Evolutionary conservation across 331 rosid genomes (phyloP), one percentile per base, ranked within the genome.

Genomic region (Cydonia oblonga): DNA sequence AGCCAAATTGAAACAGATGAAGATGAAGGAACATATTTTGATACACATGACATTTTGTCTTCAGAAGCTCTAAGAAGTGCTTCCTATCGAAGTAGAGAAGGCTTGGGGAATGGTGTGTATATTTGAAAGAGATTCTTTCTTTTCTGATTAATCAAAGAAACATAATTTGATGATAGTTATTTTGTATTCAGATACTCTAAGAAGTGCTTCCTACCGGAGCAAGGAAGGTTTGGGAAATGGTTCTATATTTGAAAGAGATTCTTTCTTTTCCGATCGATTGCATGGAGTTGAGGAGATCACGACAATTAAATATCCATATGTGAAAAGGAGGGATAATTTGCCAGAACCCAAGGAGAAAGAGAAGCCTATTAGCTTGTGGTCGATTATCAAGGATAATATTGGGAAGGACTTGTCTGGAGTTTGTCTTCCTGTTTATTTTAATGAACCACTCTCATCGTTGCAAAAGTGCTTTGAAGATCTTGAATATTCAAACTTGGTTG

Each of bases 331-430:
- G 83, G 96, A 93, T 78, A 84, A 81, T 77, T 84, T 93, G 70
- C 98, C 98, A 51, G 97, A 91, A 80, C 98, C 96, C 40, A 93
- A 87, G 77, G 98, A 93, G 80, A 93, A 89, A 78, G 98, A 93
- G 68, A 93, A 78, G 79, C 97, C 92, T 15, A 77, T 89, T 68
- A 96, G 98, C 64, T 81, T 91, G 88, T 93, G 98, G 98, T 91
- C 98, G 35, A 91, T 93, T 79, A 93, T 93, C 85, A 93, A 91
- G 84, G 98, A 93, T 80, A 93, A 93, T 75, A 93, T 93, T 35
- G 98, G 98, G 67, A 91, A 91, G 89, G 98, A 93, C 86, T 90
- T 93, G 74, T 93, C 97, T 77, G 98, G 98, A 75, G 98, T 93
- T 78, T 93, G 98, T 82, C 98, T 93, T 75, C 97, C 98, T 74